phyloP scores from a whole-genome alignment of 2,329 filamentous ascomycete genomes.

The Ophiocordyceps sinensis region DNA sequence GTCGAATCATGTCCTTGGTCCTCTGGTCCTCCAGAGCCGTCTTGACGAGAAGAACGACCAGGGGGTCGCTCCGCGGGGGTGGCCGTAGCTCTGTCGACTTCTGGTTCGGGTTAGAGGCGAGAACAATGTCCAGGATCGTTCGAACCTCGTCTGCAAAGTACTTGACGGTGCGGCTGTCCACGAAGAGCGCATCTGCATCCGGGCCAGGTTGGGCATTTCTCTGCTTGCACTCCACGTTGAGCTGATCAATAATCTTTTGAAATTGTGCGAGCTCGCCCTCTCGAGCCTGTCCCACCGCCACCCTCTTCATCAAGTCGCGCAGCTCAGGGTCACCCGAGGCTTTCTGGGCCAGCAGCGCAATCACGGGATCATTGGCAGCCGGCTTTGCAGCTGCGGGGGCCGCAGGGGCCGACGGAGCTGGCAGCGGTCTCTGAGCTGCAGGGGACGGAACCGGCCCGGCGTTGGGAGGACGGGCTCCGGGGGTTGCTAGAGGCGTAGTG shows the following conservation, averaged over 20 bases:
- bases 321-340: slow-evolving; percentile 60
- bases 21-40: slow-evolving; percentile 37
- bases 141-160: slow-evolving; percentile 46
- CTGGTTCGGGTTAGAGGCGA: slow-evolving; percentile 43
- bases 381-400: slow-evolving; percentile 9
- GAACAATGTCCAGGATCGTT: slow-evolving; percentile 42
- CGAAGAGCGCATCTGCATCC: slow-evolving; percentile 37
- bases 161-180: slow-evolving; percentile 40
- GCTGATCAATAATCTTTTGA: slow-evolving; percentile 66
- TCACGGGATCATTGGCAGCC: slow-evolving; percentile 53
- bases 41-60: slow-evolving; percentile 43
- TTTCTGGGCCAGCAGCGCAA: slow-evolving; percentile 62
- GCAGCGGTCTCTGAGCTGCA: neutral
- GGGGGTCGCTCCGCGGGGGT: slow-evolving; percentile 37
- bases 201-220: slow-evolving; percentile 36
- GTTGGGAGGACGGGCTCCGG: slow-evolving; percentile 14
- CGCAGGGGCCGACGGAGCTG: neutral
- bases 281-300: slow-evolving; percentile 60
- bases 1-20: slow-evolving; percentile 34
- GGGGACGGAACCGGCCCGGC: slow-evolving; percentile 6
- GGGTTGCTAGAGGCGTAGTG: slow-evolving; percentile 2
- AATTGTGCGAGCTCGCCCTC: slow-evolving; percentile 60
- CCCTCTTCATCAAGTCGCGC: slow-evolving; percentile 69
- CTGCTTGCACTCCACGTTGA: slow-evolving; percentile 46
- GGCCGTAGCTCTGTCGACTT: slow-evolving; percentile 37